A percentile compares a stretch with the other conserved stretches of the same genome.
phyloP scores from a whole-genome alignment of 106 monocot genomes.

The Acorus calamus region DNA sequence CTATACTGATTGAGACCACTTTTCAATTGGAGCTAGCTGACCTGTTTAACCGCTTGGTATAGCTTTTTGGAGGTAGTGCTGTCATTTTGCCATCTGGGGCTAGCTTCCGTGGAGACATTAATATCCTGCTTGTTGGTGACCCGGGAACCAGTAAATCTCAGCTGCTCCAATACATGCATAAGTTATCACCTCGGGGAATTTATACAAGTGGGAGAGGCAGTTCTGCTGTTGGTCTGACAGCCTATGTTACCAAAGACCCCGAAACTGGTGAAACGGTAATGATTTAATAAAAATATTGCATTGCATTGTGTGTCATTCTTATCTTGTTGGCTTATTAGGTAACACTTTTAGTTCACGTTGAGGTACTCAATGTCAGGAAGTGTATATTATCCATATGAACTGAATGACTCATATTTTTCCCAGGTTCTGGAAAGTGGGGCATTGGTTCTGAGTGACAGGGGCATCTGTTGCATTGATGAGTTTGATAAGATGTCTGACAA shows the following conservation, averaged over 20 bases:
- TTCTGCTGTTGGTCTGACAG: constrained; percentile 96
- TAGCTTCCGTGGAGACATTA: constrained; percentile 88
- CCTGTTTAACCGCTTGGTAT: background rate
- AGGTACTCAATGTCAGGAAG: too few relatives aligned
- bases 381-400: too few relatives aligned
- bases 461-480: constrained; percentile 99
- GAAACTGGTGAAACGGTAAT: constrained; percentile 98
- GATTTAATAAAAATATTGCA: background rate
- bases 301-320: constrained; percentile 2
- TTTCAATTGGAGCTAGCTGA: background rate
- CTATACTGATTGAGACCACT: too few relatives aligned
- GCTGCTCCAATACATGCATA: constrained; percentile 95
- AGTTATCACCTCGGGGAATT: constrained; percentile 94
- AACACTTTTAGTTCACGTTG: too few relatives aligned
- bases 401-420: constrained; percentile 30
- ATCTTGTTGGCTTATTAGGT: background rate
- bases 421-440: constrained; percentile 77
- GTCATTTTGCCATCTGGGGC: constrained; percentile 76
- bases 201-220: constrained; percentile 99
- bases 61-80: constrained; percentile 95
- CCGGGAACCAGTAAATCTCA: constrained; percentile 99
- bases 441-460: constrained; percentile 84
- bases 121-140: constrained; percentile 92
- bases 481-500: constrained; percentile 99
- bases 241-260: constrained; percentile 91